These are phyloP conservation scores for Vaccinium macrocarpon DNA, from an alignment of 148 eudicot species.

Conservation along the genomic window DNA sequence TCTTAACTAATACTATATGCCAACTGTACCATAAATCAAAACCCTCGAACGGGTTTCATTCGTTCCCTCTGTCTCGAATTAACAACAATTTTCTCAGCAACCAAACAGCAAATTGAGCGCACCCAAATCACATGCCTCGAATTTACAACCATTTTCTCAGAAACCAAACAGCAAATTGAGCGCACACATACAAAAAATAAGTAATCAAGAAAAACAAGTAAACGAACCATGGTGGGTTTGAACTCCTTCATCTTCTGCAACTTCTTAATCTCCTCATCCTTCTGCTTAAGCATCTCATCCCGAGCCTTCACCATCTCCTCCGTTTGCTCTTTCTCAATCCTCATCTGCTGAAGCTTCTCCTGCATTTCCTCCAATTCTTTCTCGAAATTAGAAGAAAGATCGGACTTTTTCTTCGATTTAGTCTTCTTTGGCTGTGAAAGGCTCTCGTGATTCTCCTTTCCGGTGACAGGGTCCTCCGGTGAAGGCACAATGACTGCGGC, in stretches of 20 bases:
- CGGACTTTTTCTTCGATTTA: constrained; percentile 36
- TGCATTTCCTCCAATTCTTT: constrained; percentile 78
- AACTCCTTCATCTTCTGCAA: constrained; percentile 92
- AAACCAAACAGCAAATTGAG: not conserved
- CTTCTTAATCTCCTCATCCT: constrained; percentile 70
- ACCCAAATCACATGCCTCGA: not conserved
- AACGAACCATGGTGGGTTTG: constrained; percentile 71
- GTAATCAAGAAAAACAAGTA: not conserved
- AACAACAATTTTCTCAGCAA: no score
- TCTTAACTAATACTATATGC: not conserved
- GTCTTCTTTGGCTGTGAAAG: constrained; percentile 53
- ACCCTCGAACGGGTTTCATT: not conserved
- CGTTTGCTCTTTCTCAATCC: constrained; percentile 73
- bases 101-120: no score
- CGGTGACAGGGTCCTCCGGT: constrained; percentile 18
- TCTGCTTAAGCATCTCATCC: constrained; percentile 62
- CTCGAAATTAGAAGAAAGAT: constrained; percentile 36
- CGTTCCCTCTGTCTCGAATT: not conserved
- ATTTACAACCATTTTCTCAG: not conserved
- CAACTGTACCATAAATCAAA: not conserved
- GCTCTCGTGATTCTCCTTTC: constrained; percentile 65
- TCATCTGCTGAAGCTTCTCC: constrained; percentile 70
- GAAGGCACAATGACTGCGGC: constrained; percentile 21
- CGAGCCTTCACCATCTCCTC: constrained; percentile 74
- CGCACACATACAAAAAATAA: not conserved